Evolutionary conservation across 2,329 filamentous ascomycete species (phyloP), one percentile per base, ranked within the genome.

Genomic region (Penicillium sp.): DNA sequence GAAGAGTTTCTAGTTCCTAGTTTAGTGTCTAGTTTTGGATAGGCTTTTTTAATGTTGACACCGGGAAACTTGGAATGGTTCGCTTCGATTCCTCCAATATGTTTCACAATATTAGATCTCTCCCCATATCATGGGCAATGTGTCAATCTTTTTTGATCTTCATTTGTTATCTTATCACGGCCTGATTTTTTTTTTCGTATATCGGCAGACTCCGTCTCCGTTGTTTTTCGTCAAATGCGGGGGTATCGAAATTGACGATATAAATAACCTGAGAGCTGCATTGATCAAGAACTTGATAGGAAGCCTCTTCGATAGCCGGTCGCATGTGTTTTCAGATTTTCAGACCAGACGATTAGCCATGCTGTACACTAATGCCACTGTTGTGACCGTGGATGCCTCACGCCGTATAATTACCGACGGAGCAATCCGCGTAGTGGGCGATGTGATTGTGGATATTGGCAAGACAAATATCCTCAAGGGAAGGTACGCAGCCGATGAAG

Each of bases 331-430:
- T 35, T 35, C 5, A 16, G 11, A 10, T 5, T 22, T 14, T 22
- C 22, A 22, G 22, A 41, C 14, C 16, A 19, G 42, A 30, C 26
- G 4, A 33, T 25, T n/a, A 53, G 54, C 12, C 43, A 77, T 76
- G 65, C 67, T 83, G 0, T 80, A 81, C 59, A 74, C 70, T 1
- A 69, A 81, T 60, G 80, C 76, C 9, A 82, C 79, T 3, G 78
- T 84, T 55, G 76, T 83, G 59, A 83, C 80, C 0, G 70, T 83
- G 60, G 80, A 82, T 61, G 46, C 69, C 28, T 59, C 61, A 16
- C 72, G 78, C 19, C 73, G 77, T 35, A 74, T 83, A 47, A 76
- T 81, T 53, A 64, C 74, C 5, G 73, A 82, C 57, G 80, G 80
- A 14, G 76, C 74, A 12, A 69, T 83, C 30, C 69, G 77, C 1